A percentile compares a stretch with the other conserved stretches of the same genome.
phyloP scores from a whole-genome alignment of 345 rosid genomes.

The Populus alba region DNA sequence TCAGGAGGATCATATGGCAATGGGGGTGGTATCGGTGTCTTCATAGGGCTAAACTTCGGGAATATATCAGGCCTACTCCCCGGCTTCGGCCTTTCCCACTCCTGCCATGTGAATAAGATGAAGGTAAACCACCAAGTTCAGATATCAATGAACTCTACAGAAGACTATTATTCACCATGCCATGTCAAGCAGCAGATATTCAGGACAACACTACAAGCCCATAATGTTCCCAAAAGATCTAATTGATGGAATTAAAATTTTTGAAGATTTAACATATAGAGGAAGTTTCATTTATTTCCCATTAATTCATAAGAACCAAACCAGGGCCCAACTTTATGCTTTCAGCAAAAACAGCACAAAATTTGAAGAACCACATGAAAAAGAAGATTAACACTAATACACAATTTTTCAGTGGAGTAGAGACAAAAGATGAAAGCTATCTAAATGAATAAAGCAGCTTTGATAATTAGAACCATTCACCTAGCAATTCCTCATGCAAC shows the following conservation, averaged over 20 bases:
- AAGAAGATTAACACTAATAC: background rate
- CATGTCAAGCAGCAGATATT: background rate
- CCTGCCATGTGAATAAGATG: conserved; percentile 37
- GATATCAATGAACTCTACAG: too few relatives aligned
- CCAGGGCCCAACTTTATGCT: background rate
- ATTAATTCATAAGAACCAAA: background rate
- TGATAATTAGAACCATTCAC: background rate
- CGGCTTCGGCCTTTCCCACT: conserved; percentile 76
- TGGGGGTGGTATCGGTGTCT: conserved; percentile 72
- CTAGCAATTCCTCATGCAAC: background rate
- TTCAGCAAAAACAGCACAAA: background rate
- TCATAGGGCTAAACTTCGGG: conserved; percentile 77
- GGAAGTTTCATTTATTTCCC: too few relatives aligned
- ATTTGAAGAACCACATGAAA: background rate
- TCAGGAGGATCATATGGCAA: conserved; percentile 72
- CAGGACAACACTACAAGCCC: background rate
- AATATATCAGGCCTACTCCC: conserved; percentile 74
- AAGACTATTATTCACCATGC: background rate
- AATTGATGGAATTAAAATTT: background rate
- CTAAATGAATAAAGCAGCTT: background rate
- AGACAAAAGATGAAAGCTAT: background rate
- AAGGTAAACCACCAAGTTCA: background rate
- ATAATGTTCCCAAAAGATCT: background rate
- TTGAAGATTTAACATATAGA: background rate
- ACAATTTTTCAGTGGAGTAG: background rate